Percentiles rank a stretch among this genome's conserved stretches.
These are phyloP conservation scores for Berberis vulgaris DNA, from an alignment of 164 flowering plant species.

Conservation along the genomic window DNA sequence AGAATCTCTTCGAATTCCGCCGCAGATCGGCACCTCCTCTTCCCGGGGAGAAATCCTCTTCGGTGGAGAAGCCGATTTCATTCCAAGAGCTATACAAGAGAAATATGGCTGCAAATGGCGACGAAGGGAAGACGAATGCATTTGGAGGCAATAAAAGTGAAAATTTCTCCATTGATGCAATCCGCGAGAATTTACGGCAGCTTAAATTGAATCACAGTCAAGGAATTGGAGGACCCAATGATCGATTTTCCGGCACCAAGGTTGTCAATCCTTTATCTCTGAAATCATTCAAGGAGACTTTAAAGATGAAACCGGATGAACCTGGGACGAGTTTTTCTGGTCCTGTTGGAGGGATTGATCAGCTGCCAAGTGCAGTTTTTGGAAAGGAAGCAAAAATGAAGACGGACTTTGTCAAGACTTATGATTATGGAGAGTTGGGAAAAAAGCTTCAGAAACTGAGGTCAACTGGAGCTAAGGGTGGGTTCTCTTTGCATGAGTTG, in stretches of 20 bases:
- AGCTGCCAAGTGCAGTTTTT: constrained; percentile 23
- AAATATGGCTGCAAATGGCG: constrained; percentile 17
- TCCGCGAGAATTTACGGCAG: constrained; percentile 33
- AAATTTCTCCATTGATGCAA: constrained; percentile 11
- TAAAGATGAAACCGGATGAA: constrained; percentile 23
- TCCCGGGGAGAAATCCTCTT: too few species aligned
- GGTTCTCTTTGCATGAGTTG: constrained; percentile 65
- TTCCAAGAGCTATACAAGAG: too few species aligned
- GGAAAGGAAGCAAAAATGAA: constrained; percentile 20
- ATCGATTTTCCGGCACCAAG: background rate
- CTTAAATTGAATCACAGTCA: constrained; percentile 6
- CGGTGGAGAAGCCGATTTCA: too few species aligned
- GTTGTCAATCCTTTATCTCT: constrained; percentile 13
- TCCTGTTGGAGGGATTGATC: constrained; percentile 23
- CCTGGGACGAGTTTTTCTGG: background rate
- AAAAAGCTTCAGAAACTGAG: constrained; percentile 44
- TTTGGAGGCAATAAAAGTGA: background rate
- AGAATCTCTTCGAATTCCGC: too few species aligned
- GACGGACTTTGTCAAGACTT: constrained; percentile 33
- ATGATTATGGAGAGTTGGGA: constrained; percentile 47
- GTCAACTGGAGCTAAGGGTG: constrained; percentile 29
- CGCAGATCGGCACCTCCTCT: too few species aligned
- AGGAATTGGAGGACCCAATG: background rate
- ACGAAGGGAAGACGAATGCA: background rate
- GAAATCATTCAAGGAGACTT: constrained; percentile 16